Evolutionary conservation across 257 asterid genomes (phyloP).

Genomic region (Nicotiana noctiflora): DNA sequence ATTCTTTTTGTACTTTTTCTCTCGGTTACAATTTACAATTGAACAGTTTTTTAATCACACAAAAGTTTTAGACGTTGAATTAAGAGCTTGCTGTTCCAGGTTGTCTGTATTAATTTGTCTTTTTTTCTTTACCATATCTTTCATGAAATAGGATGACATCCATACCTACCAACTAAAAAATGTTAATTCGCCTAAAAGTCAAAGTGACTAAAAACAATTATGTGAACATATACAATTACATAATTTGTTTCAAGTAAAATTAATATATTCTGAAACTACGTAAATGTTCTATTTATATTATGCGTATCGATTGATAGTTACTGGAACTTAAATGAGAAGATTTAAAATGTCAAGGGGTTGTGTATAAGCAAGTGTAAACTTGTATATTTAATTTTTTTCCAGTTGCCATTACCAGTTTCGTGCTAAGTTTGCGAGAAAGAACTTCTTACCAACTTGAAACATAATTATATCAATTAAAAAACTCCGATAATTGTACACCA

Average conservation of each 20-base stretch:
- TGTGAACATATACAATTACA: neutral
- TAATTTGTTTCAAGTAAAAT: neutral
- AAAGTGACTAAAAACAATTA: neutral
- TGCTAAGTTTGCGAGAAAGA: neutral
- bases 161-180: constrained; percentile 15
- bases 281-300: neutral
- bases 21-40: no score
- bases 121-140: neutral
- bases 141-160: constrained; percentile 27
- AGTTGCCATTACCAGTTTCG: neutral
- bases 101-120: constrained; percentile 9
- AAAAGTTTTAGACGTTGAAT: neutral
- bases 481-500: neutral
- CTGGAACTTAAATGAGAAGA: neutral
- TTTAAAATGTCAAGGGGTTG: neutral
- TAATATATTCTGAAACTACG: neutral
- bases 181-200: neutral
- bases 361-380: neutral
- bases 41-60: neutral
- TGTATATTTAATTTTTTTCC: neutral
- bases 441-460: neutral
- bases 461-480: neutral
- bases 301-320: neutral
- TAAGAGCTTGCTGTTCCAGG: constrained; percentile 3
- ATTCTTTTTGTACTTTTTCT: no score